Conservation (phyloP, 2,329 filamentous ascomycete species). For the Fusarium nisikadoi region DNA sequence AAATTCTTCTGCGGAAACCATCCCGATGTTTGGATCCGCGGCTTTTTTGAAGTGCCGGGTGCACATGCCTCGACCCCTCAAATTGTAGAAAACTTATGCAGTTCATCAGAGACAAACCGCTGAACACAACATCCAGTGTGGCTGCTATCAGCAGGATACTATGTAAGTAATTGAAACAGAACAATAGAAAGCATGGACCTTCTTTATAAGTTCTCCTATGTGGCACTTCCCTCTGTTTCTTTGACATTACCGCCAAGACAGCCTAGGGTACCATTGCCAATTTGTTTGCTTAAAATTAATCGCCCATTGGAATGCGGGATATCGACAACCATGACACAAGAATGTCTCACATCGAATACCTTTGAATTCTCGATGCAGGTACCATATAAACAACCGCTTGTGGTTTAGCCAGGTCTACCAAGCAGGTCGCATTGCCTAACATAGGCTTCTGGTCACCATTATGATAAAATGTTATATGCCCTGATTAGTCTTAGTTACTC, state of each 20-base stretch:
- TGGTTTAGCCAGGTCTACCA: not conserved
- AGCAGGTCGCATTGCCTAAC: not conserved
- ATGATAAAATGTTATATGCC: too few relatives aligned
- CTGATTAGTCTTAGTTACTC: not conserved
- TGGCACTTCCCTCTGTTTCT: not conserved
- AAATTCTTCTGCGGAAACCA: conserved; percentile 1
- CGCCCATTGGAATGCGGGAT: conserved; percentile 12
- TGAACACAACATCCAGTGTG: not conserved
- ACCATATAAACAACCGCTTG: not conserved
- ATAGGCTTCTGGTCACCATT: not conserved
- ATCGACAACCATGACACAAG: not conserved
- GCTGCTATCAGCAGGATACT: not conserved
- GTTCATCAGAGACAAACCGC: not conserved
- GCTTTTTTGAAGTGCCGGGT: conserved; percentile 24
- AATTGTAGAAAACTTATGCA: not conserved
- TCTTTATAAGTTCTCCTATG: not conserved
- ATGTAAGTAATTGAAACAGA: not conserved
- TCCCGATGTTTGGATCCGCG: conserved; percentile 11
- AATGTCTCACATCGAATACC: not conserved
- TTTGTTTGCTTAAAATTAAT: not conserved
- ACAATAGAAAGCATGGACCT: conserved; percentile 6
- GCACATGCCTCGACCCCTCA: conserved; percentile 10
- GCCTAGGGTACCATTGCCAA: not conserved
- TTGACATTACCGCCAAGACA: not conserved
- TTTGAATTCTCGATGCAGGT: not conserved